Percentiles rank a stretch among this genome's conserved stretches.
These are phyloP conservation scores for Fonsecaea nubica DNA, from an alignment of 2,329 filamentous ascomycete species.

Conservation along the genomic window DNA sequence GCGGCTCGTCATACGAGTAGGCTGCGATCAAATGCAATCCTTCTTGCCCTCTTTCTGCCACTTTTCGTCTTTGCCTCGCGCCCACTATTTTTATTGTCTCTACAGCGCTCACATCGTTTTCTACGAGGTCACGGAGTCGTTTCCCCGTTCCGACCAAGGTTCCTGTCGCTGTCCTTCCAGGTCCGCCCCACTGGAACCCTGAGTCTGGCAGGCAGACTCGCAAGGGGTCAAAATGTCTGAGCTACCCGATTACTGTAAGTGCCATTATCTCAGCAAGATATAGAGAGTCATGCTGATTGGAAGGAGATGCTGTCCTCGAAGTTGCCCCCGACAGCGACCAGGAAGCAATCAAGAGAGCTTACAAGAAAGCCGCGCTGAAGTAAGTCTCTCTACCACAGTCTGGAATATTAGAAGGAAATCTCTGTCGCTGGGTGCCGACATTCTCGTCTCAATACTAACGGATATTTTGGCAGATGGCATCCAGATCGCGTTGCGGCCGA, in stretches of 20 bases:
- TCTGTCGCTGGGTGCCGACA: not conserved
- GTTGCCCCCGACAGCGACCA: conserved; percentile 75
- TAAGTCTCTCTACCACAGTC: not conserved
- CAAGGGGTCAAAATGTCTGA: conserved; percentile 30
- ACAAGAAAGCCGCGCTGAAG: conserved; percentile 91
- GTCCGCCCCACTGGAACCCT: not conserved
- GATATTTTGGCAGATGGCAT: conserved; percentile 62
- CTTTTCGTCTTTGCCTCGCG: not conserved
- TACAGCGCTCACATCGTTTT: not conserved
- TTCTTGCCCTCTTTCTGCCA: not conserved
- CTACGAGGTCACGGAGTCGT: not conserved
- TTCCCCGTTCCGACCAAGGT: not conserved
- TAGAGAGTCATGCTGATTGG: not conserved
- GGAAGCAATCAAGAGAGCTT: conserved; percentile 88
- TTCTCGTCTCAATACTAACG: not conserved
- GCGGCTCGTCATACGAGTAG: not conserved
- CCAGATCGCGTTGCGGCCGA: conserved; percentile 86
- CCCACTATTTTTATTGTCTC: not conserved
- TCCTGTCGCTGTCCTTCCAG: not conserved
- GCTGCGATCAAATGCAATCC: not conserved
- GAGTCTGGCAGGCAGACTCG: not conserved
- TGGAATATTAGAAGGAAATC: not conserved
- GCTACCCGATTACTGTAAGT: conserved; percentile 40
- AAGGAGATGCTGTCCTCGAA: conserved; percentile 63
- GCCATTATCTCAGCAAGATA: not conserved